Evolutionary conservation across 371 early-diverging fungal species (phyloP).

Genomic region (Saksenaea vasiformis): DNA sequence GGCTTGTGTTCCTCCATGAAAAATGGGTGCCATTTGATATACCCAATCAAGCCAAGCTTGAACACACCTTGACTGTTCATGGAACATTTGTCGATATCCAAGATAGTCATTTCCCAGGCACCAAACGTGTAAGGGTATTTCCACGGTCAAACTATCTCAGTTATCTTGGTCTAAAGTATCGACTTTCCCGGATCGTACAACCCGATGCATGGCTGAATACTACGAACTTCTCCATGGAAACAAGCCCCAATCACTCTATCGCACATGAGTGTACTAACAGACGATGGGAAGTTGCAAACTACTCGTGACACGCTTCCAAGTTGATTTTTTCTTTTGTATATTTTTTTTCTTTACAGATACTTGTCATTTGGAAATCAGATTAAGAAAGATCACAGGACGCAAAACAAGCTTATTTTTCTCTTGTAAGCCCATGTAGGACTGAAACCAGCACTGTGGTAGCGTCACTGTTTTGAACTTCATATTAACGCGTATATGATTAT

Average conservation of each 20-base stretch:
- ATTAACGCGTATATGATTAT: not conserved
- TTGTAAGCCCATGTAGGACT: not conserved
- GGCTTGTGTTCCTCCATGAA: conserved; percentile 38
- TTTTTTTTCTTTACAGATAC: not conserved
- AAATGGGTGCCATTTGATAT: conserved; percentile 43
- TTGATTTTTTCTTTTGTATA: not conserved
- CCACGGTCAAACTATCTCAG: conserved; percentile 37
- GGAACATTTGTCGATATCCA: conserved; percentile 40
- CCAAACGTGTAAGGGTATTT: conserved; percentile 37
- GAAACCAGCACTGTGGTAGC: not conserved
- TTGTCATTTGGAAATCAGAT: not conserved
- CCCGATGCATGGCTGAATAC: conserved; percentile 39
- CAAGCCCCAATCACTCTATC: not conserved
- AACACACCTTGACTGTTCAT: conserved; percentile 36
- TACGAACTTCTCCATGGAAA: too few species aligned
- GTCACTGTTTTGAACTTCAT: not conserved
- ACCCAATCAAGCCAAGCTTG: conserved; percentile 31
- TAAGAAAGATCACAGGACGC: not conserved
- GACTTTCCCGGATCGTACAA: conserved; percentile 40
- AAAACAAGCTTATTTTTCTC: not conserved
- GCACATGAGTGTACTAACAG: not conserved
- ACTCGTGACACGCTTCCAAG: not conserved
- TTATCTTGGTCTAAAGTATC: conserved; percentile 40
- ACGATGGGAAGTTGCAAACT: not conserved
- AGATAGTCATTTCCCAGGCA: conserved; percentile 35